A percentile compares a stretch with the other conserved stretches of the same genome.
These are phyloP conservation scores for Ophiognomonia clavigignenti-juglandacearum DNA, from an alignment of 2,329 filamentous ascomycete genomes.

Conservation along the genomic window DNA sequence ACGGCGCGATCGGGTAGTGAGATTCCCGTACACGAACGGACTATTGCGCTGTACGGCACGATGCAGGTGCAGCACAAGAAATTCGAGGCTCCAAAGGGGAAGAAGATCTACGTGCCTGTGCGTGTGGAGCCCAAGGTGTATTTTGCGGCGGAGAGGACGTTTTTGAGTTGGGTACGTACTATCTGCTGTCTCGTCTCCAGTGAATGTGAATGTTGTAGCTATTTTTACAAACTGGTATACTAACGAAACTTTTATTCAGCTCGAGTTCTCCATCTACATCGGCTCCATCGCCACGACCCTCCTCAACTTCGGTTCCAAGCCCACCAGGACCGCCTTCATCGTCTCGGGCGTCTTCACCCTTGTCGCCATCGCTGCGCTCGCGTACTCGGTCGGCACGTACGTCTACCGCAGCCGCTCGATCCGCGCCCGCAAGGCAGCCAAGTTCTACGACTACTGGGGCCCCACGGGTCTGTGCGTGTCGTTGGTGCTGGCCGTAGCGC, in stretches of 20 bases:
- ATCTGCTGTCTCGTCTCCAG: no score
- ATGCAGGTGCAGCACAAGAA: constrained; percentile 52
- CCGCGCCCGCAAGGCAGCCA: constrained; percentile 74
- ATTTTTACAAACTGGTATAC: no score
- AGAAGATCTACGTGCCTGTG: constrained; percentile 93
- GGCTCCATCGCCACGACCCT: constrained; percentile 80
- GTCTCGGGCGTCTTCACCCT: constrained; percentile 76
- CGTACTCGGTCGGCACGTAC: constrained; percentile 81
- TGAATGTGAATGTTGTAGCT: no score
- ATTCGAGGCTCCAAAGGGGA: constrained; percentile 73
- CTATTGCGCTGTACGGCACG: constrained; percentile 47
- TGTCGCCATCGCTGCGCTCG: constrained; percentile 70
- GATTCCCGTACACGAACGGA: constrained; percentile 53
- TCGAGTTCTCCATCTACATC: constrained; percentile 95
- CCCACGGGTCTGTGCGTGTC: constrained; percentile 71
- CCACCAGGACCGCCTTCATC: constrained; percentile 55
- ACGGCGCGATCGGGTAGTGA: constrained; percentile 51
- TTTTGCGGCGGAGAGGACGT: constrained; percentile 93
- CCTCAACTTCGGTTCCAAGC: constrained; percentile 69
- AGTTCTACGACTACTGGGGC: constrained; percentile 87
- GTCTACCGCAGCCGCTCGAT: constrained; percentile 86
- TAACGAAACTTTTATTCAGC: constrained; percentile 43
- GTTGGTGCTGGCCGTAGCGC: constrained; percentile 65
- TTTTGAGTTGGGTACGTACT: constrained; percentile 85
- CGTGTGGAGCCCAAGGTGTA: constrained; percentile 97